Evolutionary conservation across 371 early-diverging fungal species (phyloP), one percentile per base, ranked within the genome.

Genomic region (Mucor velutinosus): DNA sequence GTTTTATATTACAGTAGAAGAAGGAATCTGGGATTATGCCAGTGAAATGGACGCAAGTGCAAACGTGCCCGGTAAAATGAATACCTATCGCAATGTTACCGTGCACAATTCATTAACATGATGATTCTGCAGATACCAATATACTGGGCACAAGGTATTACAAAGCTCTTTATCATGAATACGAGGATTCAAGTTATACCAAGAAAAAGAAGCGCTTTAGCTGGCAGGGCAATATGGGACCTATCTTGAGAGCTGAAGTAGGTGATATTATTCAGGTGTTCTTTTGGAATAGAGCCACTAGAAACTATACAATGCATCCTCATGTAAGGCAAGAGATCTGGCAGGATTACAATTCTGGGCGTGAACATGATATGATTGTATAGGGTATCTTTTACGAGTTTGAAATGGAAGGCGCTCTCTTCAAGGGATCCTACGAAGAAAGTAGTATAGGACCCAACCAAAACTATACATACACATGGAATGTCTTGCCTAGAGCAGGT

Each of bases 181-280:
- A 86, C 43, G 75, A 74, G 7, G 84, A 86, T 70, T 68, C 37
- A 0, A 73, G 66, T 15, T 86, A 65, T 66, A 71, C 62, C 1
- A 49, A 66, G 10, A 65, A 62, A 37, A 70, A 71, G 29, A 37
- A 63, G 10, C 56, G 64, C 12, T 69, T 70, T 25, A 55, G 70
- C 49, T 79, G 87, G 87, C 81, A 81, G 53, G 84, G 81, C 1
- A 59, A 76, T 39, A 75, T 86, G 76, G 85, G 85, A 0, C 85
- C 85, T 25, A 74, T 85, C 7, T 57, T 85, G 17, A 78, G 81
- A 59, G 84, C 76, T 7, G 80, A 85, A 71, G 85, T 85, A 10
- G 81, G 81, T 27, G 83, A 86, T 58, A 76, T 79, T 4, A 71
- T 85, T 7, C 58, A 72, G 56, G 62, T 85, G 15, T 77, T 77